A percentile compares a stretch with the other conserved stretches of the same genome.
These are phyloP conservation scores for Clavulina sp. DNA, from an alignment of 768 basidiomycete genomes.

Conservation along the genomic window DNA sequence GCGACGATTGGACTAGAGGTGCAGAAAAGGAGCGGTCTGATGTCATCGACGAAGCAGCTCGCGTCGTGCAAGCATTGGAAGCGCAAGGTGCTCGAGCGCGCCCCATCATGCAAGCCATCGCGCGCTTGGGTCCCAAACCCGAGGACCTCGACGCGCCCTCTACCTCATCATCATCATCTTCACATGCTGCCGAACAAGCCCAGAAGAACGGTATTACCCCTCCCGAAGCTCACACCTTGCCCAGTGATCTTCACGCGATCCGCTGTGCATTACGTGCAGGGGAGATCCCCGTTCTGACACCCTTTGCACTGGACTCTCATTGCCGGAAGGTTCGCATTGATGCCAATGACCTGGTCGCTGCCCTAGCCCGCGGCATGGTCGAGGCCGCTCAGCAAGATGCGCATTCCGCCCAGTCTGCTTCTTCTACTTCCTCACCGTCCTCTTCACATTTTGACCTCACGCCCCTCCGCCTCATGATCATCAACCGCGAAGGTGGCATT, in stretches of 20 bases:
- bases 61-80: constrained; percentile 67
- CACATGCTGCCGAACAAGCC: constrained; percentile 20
- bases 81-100: constrained; percentile 72
- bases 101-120: constrained; percentile 74
- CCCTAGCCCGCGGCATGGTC: constrained; percentile 72
- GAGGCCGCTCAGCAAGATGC: constrained; percentile 21
- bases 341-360: constrained; percentile 75
- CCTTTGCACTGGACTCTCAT: constrained; percentile 81
- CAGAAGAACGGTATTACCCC: constrained; percentile 19
- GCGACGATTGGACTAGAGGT: constrained; percentile 54
- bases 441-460: constrained; percentile 84
- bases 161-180: too few species aligned
- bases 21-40: constrained; percentile 48
- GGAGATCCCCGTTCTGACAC: constrained; percentile 90
- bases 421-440: too few species aligned
- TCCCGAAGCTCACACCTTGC: constrained; percentile 59
- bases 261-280: constrained; percentile 80
- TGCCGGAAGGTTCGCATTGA: constrained; percentile 73
- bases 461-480: constrained; percentile 91
- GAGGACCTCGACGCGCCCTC: constrained; percentile 14
- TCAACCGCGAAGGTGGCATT: constrained; percentile 89
- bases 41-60: constrained; percentile 67
- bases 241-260: constrained; percentile 65
- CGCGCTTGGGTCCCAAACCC: constrained; percentile 56
- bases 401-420: constrained; percentile 18